Evolutionary conservation across 2,329 filamentous ascomycete species (phyloP), one percentile per base, ranked within the genome.

Genomic region (Nemania diffusa): DNA sequence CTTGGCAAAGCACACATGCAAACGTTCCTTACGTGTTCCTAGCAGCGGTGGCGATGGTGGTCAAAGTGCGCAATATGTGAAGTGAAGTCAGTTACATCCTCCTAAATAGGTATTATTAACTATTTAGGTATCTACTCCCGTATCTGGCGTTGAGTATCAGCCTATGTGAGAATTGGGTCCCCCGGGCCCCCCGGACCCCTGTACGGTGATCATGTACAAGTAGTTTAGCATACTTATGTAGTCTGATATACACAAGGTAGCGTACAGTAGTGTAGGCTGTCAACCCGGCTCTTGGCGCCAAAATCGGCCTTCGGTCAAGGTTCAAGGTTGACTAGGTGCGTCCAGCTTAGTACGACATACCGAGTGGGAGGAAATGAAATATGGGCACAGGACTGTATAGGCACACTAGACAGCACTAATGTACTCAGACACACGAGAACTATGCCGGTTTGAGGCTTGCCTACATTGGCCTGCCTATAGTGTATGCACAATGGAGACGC

Each of bases 21-120:
- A 53, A 15, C 42, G 8, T 42, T 60, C 27, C 24, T 57, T 52
- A 52, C 53, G 40, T 51, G 53, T 52, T 48, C 56, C 52, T 55
- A 65, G 40, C 58, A 57, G 62, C 40, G 48, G 57, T 56, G 50
- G 64, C 57, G 62, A 58, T 57, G 61, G 60, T 55, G 60, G 50
- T 48, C 32, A 40, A 37, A 37, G 61, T 32, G 51, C 42, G 56
- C 9, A 46, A 46, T 44, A 57, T 34, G 65, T 48, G 62, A 34
- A 44, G 4, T 22, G 44, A 8, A 46, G 17, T 24, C 1, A 24
- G 17, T 24, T 24, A 5, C 44, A 8, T 22, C 22, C 44, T 46
- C 20, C 17, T n/a, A 46, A 46, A 11, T 11, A 24, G 22, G 22
- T 24, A n/a, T n/a, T n/a, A n/a, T n/a, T n/a, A n/a, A n/a, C n/a